Percentiles rank a stretch among this genome's conserved stretches.
These are phyloP conservation scores for Populus ilicifolia DNA, from an alignment of 345 rosid genomes.

Conservation along the genomic window DNA sequence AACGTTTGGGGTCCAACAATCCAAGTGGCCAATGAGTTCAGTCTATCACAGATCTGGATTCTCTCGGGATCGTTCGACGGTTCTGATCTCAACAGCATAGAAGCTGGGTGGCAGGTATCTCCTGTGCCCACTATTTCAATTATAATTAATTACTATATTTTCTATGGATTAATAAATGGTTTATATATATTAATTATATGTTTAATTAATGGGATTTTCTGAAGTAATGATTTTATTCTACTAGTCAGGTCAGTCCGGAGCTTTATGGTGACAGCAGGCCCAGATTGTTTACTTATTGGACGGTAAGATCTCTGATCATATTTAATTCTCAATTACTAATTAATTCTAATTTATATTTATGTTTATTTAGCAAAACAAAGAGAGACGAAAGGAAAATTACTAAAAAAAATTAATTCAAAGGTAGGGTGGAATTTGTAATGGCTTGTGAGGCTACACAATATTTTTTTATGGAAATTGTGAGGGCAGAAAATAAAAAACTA, in stretches of 20 bases:
- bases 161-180: neutral
- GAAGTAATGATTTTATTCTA: slow-evolving; percentile 57
- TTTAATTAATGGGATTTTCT: slow-evolving; percentile 19
- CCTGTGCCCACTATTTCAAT: slow-evolving; percentile 5
- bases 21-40: slow-evolving; percentile 35
- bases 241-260: slow-evolving; percentile 58
- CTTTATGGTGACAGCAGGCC: slow-evolving; percentile 41
- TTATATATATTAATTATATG: neutral
- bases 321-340: neutral
- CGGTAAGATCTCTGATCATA: slow-evolving; percentile 15
- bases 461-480: rapidly evolving
- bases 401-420: too few species aligned
- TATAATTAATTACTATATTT: neutral
- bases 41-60: slow-evolving; percentile 35
- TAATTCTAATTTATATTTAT: neutral
- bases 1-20: slow-evolving; percentile 37
- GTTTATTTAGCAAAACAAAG: too few species aligned
- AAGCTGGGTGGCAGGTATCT: slow-evolving; percentile 43
- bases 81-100: slow-evolving; percentile 39
- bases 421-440: too few species aligned
- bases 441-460: too few species aligned
- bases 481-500: too few species aligned
- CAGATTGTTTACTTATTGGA: slow-evolving; percentile 33
- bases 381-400: too few species aligned
- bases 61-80: slow-evolving; percentile 40